Evolutionary conservation across 371 early-diverging fungal genomes (phyloP), one percentile per base, ranked within the genome.

Genomic region (Mucor piriformis): DNA sequence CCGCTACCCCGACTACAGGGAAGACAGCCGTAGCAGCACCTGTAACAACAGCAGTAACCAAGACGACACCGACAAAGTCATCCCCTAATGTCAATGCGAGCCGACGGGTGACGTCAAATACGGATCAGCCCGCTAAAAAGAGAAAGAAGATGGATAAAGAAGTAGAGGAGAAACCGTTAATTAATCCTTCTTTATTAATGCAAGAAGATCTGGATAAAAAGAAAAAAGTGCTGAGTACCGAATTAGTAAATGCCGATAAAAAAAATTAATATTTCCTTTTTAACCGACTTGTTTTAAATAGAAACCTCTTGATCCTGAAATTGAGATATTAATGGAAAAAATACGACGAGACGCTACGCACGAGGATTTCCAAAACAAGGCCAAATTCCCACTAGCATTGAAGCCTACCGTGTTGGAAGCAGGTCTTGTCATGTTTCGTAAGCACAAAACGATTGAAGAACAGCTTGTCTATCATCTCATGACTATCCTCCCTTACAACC

Each of bases 401-500:
- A 73, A 78, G 37, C 77, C 77, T 2, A 69, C 73, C 0, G 75
- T 83, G 3, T 61, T 81, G 24, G 70, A 73, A 10, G 74, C 74
- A 35, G 83, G 81, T 16, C 50, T 66, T 6, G 47, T 76, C n/a
- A 64, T 74, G 18, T 70, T 79, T 10, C 64, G 74, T 2, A 69
- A 75, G 18, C 20, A 64, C 16, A 70, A 75, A 24, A 51, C 48
- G 0, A 51, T 82, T n/a, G 79, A 80, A 15, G 79, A 76, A 0
- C 67, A 69, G 20, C 59, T 80, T 11, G 60, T 85, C 21, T 44
- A 57, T 3, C 79, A 78, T 54, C 40, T 85, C n/a, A 80, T 82
- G 72, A 47, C 48, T 0, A 68, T 81, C n/a, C 58, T 85, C 16
- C 85, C 83, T 1, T 84, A 81, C 54, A 80, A 80, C 57, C 67